Percentiles rank a stretch among this genome's conserved stretches.
Conservation (phyloP, 1,139 yeast species). For the Pichia sp. region DNA sequence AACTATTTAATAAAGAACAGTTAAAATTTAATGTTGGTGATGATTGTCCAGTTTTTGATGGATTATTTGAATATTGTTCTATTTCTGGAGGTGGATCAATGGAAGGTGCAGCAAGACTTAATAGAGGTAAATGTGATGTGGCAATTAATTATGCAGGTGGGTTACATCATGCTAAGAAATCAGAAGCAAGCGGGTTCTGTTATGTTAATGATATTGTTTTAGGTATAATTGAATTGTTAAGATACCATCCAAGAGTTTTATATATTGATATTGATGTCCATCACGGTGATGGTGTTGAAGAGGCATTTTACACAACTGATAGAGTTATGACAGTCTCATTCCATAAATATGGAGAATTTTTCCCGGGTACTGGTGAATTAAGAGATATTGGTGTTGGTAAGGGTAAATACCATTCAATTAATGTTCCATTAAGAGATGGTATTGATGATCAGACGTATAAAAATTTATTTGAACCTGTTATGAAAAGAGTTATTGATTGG, state of each 20-base stretch:
- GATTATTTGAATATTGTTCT: slow-evolving; percentile 80
- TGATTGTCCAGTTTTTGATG: slow-evolving; percentile 97
- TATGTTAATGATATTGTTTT: slow-evolving; percentile 91
- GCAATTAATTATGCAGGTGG: slow-evolving; percentile 99
- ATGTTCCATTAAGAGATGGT: slow-evolving; percentile 93
- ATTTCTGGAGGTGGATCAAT: slow-evolving; percentile 88
- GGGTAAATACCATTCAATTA: slow-evolving; percentile 81
- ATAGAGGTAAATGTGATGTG: slow-evolving; percentile 81
- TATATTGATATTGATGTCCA: slow-evolving; percentile 94
- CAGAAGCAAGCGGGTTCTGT: slow-evolving; percentile 92
- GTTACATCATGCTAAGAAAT: slow-evolving; percentile 91
- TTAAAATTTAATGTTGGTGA: slow-evolving; percentile 92
- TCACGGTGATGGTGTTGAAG: slow-evolving; percentile 98
- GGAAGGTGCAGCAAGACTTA: slow-evolving; percentile 84
- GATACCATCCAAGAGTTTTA: slow-evolving; percentile 85
- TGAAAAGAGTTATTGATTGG: slow-evolving; percentile 50
- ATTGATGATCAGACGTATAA: slow-evolving; percentile 92
- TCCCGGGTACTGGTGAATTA: slow-evolving; percentile 92
- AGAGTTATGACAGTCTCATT: slow-evolving; percentile 93
- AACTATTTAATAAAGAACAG: slow-evolving; percentile 84
- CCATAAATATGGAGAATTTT: slow-evolving; percentile 93
- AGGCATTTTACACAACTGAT: slow-evolving; percentile 92
- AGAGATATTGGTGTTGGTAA: slow-evolving; percentile 82
- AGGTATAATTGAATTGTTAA: slow-evolving; percentile 71
- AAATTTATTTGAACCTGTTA: slow-evolving; percentile 81